These are phyloP conservation scores for Aspergillus pseudotamarii DNA, from an alignment of 2,329 filamentous ascomycete species.

Conservation along the genomic window DNA sequence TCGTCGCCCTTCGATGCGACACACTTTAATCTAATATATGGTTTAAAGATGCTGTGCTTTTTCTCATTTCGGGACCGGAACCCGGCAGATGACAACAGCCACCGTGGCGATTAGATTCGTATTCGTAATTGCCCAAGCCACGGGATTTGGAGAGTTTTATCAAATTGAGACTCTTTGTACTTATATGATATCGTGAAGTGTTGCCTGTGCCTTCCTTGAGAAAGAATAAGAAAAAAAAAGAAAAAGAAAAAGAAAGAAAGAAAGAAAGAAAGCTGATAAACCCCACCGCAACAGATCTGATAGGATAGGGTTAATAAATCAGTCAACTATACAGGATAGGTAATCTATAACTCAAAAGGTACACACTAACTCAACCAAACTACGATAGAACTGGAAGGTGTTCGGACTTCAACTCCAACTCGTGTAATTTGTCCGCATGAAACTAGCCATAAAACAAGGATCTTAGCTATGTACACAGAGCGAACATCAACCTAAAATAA, in stretches of 20 bases:
- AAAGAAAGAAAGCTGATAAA: not conserved
- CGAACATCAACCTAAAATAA: not conserved
- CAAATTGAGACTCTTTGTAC: not conserved
- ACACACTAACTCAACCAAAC: not conserved
- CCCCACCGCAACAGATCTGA: not conserved
- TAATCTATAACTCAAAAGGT: not conserved
- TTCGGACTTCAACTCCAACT: constrained; percentile 4
- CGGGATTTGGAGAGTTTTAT: not conserved
- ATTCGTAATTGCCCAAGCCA: constrained; percentile 9
- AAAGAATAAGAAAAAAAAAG: not conserved
- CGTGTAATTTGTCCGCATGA: constrained; percentile 3
- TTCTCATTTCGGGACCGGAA: constrained; percentile 4
- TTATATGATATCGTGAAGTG: not conserved
- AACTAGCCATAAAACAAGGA: constrained; percentile 3
- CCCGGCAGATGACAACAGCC: constrained; percentile 14
- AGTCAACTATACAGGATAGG: not conserved
- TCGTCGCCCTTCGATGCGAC: not conserved
- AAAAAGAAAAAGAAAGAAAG: not conserved
- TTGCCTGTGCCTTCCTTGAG: not conserved
- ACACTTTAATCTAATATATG: constrained; percentile 1
- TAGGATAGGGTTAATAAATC: not conserved
- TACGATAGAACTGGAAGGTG: not conserved
- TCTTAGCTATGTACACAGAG: not conserved
- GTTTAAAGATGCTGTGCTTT: not conserved
- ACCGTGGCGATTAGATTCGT: constrained; percentile 14